Conservation (phyloP, 192 early-diverging fungal species). For the Pilaira anomala region DNA sequence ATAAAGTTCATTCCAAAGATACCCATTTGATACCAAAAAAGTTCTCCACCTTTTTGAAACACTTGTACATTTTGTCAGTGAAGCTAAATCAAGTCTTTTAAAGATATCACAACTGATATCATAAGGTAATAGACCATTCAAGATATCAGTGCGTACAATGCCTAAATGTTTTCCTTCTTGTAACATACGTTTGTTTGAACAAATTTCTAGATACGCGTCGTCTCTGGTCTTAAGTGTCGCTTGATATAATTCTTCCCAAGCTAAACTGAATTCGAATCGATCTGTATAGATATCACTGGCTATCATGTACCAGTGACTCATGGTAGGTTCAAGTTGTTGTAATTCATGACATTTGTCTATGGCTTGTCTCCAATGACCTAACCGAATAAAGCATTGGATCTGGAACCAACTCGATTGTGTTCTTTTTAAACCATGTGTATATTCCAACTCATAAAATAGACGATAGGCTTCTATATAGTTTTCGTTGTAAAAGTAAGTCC, state of each 20-base stretch:
- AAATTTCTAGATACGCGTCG: background rate
- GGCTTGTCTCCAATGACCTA: constrained; percentile 1
- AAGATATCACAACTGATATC: constrained; percentile 13
- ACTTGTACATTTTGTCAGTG: background rate
- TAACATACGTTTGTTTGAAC: background rate
- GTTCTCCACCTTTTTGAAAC: constrained; percentile 16
- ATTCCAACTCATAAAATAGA: constrained; percentile 1
- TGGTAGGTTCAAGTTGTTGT: background rate
- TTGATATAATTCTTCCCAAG: background rate
- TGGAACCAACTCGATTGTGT: constrained; percentile 1
- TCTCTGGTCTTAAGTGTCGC: background rate
- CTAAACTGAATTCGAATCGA: background rate
- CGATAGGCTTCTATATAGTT: background rate
- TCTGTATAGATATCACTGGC: background rate
- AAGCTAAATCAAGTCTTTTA: background rate
- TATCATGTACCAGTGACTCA: background rate
- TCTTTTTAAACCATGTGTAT: background rate
- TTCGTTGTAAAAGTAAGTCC: background rate
- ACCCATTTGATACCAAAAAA: background rate
- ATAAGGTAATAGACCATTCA: constrained; percentile 8
- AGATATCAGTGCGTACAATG: background rate
- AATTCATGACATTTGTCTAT: background rate
- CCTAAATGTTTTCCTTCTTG: background rate
- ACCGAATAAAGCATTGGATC: constrained; percentile 3
- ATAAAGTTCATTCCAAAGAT: constrained; percentile 15